These are phyloP conservation scores for Maudiozyma serrabonitensis DNA, from an alignment of 805 yeast genomes.

Conservation along the genomic window DNA sequence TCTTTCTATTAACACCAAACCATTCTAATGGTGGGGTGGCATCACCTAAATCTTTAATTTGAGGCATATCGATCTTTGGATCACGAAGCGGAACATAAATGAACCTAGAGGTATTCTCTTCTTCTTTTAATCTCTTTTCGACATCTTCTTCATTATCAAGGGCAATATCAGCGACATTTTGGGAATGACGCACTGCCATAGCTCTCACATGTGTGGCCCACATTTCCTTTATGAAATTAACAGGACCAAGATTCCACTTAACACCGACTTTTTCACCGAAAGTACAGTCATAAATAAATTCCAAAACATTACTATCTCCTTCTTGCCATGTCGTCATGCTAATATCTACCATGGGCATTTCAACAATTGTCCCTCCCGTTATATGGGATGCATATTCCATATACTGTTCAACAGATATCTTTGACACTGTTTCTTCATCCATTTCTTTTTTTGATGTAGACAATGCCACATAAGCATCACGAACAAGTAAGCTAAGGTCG, in stretches of 20 bases:
- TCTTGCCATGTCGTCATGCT: constrained; percentile 68
- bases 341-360: constrained; percentile 66
- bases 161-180: constrained; percentile 19
- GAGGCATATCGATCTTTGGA: constrained; percentile 84
- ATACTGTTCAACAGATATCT: constrained; percentile 45
- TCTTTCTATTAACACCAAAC: constrained; percentile 87
- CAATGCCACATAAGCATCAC: constrained; percentile 57
- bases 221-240: constrained; percentile 86
- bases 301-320: constrained; percentile 42
- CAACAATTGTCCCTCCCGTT: constrained; percentile 69
- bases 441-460: constrained; percentile 46
- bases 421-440: constrained; percentile 38
- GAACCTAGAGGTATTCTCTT: constrained; percentile 30
- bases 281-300: constrained; percentile 57
- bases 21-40: constrained; percentile 98
- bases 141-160: constrained; percentile 22
- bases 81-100: constrained; percentile 53
- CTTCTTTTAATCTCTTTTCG: constrained; percentile 39
- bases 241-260: constrained; percentile 88
- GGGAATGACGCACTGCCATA: constrained; percentile 48
- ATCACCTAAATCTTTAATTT: constrained; percentile 80
- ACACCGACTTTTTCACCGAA: constrained; percentile 89
- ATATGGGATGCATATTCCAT: constrained; percentile 47
- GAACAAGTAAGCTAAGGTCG: constrained; percentile 48
- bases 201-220: constrained; percentile 78